Evolutionary conservation across 495 filamentous ascomycete genomes (phyloP), one percentile per base, ranked within the genome.

Genomic region (Jackrogersella multiformis): DNA sequence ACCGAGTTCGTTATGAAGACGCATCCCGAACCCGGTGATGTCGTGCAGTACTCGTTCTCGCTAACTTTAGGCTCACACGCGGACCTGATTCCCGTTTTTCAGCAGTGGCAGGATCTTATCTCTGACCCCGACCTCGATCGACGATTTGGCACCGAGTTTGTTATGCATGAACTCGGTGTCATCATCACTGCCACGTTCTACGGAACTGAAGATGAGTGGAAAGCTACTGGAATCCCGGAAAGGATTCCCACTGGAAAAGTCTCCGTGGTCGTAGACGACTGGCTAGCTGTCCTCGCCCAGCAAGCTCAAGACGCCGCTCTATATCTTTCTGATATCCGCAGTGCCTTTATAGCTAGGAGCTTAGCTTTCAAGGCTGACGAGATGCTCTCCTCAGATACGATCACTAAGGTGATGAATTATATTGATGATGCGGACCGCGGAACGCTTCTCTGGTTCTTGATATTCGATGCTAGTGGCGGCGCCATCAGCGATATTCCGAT

Each of bases 1-100:
- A 89, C 87, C 30, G 81, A 82, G 42, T 90, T 91, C 64, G 82
- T 88, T 24, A 52, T 91, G 15, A 77, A 79, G 53, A 91, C 88
- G 0, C 79, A 85, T 20, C 77, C 83, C 0, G 88, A 87, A 28
- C 89, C 89, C 0, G 71, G 69, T 12, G 68, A 76, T 49, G 78
- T 84, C 10, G 77, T 88, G 46, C 81, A 85, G 44, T 86, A 82
- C 71, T 75, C 77, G 5, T 86, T 80, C 66, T 76, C 62, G 39
- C 71, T 87, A 30, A 73, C 74, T 16, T 76, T 84, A 13, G 82
- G 79, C 15, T 74, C 68, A 15, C 78, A 75, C n/a, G 35, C 71
- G n/a, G 76, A 85, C 7, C 72, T 81, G 20, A 75, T 78, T 9
- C 68, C 74, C 8, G 63, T 77, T 10, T 80, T 77, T 46, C 66